Conservation (phyloP, 108 stramenopile genomes). For the Skeletonema menzelii region DNA sequence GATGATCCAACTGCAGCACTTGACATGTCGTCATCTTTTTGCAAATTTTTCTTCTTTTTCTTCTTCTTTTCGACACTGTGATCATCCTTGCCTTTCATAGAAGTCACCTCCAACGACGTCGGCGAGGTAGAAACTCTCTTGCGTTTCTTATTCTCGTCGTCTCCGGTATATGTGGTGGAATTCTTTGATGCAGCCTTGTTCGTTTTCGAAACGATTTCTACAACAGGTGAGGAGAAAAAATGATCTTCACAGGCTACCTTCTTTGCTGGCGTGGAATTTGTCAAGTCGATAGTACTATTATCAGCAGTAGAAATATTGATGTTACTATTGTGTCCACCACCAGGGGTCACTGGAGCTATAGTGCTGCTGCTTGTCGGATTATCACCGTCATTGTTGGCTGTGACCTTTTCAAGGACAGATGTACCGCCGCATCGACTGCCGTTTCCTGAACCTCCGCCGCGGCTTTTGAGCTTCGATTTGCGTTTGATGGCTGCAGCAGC, state of each 20-base stretch:
- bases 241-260: background rate
- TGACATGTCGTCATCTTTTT: background rate
- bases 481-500: background rate
- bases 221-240: background rate
- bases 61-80: background rate
- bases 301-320: background rate
- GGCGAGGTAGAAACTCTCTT: background rate
- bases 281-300: background rate
- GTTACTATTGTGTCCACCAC: background rate
- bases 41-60: background rate
- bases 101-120: background rate
- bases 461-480: background rate
- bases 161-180: background rate
- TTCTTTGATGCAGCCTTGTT: background rate
- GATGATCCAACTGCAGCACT: too few species aligned
- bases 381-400: background rate
- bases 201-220: background rate
- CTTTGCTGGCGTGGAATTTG: background rate
- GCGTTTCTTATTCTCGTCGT: background rate
- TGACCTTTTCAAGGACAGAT: background rate
- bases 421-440: background rate
- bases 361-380: background rate
- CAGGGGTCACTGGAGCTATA: background rate
- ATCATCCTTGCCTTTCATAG: background rate
- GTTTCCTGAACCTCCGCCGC: background rate